Evolutionary conservation across 345 rosid species (phyloP).

Genomic region (Angophora floribunda): DNA sequence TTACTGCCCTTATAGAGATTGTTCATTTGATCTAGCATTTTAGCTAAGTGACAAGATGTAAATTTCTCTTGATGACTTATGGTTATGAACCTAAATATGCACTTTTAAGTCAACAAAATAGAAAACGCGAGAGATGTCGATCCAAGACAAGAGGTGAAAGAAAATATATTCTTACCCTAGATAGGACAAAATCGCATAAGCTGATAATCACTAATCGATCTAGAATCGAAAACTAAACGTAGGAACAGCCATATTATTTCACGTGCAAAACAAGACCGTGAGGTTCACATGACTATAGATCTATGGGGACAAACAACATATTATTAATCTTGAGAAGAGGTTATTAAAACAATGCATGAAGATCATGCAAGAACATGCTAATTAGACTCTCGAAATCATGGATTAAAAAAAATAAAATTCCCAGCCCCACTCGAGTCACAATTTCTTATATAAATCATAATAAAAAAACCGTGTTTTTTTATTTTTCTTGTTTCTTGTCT

Average conservation of each 20-base stretch:
- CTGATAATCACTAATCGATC: neutral
- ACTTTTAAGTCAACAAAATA: neutral
- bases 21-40: neutral
- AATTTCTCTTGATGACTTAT: neutral
- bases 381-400: neutral
- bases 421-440: neutral
- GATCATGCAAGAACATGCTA: neutral
- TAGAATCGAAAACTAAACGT: neutral
- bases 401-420: neutral
- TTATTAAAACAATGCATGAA: neutral
- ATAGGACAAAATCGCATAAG: neutral
- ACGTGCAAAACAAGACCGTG: neutral
- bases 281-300: neutral
- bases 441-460: neutral
- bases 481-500: neutral
- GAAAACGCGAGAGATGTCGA: neutral
- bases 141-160: neutral
- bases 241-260: neutral
- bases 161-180: neutral
- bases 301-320: neutral
- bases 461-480: neutral
- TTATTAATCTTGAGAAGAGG: neutral
- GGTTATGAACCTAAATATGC: neutral
- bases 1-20: neutral
- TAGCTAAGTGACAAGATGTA: neutral